phyloP scores from a whole-genome alignment of 2,329 filamentous ascomycete genomes.

The Colletotrichum sp. region DNA sequence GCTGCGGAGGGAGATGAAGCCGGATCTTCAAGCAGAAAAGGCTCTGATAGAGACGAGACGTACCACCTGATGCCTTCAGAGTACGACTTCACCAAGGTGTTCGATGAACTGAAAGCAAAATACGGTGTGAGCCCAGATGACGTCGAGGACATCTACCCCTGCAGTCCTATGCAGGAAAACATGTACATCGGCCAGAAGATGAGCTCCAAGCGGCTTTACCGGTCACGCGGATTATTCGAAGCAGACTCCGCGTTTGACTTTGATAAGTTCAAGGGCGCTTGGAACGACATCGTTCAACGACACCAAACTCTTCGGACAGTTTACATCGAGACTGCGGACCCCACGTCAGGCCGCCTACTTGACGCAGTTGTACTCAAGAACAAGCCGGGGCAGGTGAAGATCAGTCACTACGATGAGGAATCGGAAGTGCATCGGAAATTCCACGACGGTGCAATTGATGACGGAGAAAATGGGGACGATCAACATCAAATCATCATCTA shows the following conservation, averaged over 20 bases:
- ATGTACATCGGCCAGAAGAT: slow-evolving; percentile 36
- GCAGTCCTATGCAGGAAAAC: slow-evolving; percentile 41
- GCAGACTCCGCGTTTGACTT: neutral
- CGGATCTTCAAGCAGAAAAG: neutral
- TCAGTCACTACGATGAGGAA: slow-evolving; percentile 8
- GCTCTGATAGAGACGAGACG: neutral
- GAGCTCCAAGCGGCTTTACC: slow-evolving; percentile 30
- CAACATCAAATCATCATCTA: slow-evolving; percentile 1
- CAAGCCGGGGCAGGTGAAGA: neutral
- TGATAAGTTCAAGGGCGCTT: neutral
- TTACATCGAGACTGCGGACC: neutral
- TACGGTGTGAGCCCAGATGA: neutral
- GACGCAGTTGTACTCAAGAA: slow-evolving; percentile 15
- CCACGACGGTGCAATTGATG: neutral
- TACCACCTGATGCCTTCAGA: neutral
- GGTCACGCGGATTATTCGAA: slow-evolving; percentile 19
- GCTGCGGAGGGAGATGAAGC: neutral
- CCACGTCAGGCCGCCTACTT: neutral
- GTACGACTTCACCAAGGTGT: neutral
- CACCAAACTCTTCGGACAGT: slow-evolving; percentile 21
- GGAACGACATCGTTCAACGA: slow-evolving; percentile 10
- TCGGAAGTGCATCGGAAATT: neutral
- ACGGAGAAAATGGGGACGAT: neutral
- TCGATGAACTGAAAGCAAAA: neutral
- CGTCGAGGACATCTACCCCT: slow-evolving; percentile 39